Evolutionary conservation across 441 rosid species (phyloP).

Genomic region (Croton setiger): DNA sequence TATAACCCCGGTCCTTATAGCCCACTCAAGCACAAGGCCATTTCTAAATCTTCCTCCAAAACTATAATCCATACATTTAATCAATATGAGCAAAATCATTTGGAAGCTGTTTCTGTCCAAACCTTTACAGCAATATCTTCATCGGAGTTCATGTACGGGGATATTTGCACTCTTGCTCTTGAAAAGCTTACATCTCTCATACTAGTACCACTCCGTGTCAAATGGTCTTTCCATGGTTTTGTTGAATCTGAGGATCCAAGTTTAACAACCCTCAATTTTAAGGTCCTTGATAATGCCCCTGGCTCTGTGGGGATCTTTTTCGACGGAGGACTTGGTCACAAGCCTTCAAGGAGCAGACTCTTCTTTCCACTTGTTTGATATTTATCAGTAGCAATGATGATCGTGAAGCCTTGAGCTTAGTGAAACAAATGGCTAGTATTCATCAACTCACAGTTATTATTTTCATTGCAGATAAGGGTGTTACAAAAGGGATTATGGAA

Average conservation of each 20-base stretch:
- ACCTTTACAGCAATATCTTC: conserved; percentile 40
- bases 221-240: conserved; percentile 30
- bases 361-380: neutral
- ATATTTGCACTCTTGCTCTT: conserved; percentile 41
- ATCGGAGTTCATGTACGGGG: conserved; percentile 36
- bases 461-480: neutral
- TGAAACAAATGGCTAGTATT: conserved; percentile 3
- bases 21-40: conserved; percentile 21
- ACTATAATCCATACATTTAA: conserved; percentile 30
- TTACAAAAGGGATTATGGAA: neutral
- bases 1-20: conserved; percentile 36
- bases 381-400: conserved; percentile 14
- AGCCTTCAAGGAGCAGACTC: neutral
- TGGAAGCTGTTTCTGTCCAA: conserved; percentile 14
- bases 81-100: conserved; percentile 22
- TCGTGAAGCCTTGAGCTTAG: conserved; percentile 14
- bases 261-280: conserved; percentile 32
- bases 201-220: conserved; percentile 41
- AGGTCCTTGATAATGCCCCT: conserved; percentile 48
- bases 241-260: conserved; percentile 26
- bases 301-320: conserved; percentile 56
- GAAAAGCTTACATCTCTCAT: conserved; percentile 28
- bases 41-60: conserved; percentile 19
- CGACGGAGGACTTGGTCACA: conserved; percentile 28
- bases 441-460: neutral